Evolutionary conservation across 768 basidiomycete species (phyloP).

Genomic region (Mycena indigotica): DNA sequence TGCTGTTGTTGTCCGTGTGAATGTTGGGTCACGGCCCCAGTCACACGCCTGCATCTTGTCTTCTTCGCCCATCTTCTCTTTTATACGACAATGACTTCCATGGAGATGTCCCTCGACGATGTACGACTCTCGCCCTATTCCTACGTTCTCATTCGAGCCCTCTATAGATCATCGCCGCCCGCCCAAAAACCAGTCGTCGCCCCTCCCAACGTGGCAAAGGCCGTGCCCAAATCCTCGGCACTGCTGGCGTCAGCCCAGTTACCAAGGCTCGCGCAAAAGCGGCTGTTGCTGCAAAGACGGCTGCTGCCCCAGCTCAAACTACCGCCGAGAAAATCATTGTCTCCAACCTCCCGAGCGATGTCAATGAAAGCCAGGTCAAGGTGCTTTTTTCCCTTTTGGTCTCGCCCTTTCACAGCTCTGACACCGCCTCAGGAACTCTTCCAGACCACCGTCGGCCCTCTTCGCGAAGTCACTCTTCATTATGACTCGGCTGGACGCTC

Average conservation of each 20-base stretch:
- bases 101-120: slow-evolving; percentile 87
- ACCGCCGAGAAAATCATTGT: slow-evolving; percentile 91
- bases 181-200: slow-evolving; percentile 54
- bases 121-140: slow-evolving; percentile 43
- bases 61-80: slow-evolving; percentile 18
- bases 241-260: slow-evolving; percentile 45
- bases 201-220: slow-evolving; percentile 47
- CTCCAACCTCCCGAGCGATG: slow-evolving; percentile 89
- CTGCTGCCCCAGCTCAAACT: slow-evolving; percentile 43
- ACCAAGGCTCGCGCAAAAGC: slow-evolving; percentile 56
- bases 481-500: slow-evolving; percentile 86
- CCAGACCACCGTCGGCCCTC: slow-evolving; percentile 83
- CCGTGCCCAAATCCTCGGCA: slow-evolving; percentile 66
- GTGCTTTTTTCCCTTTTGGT: slow-evolving; percentile 45
- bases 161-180: slow-evolving; percentile 67
- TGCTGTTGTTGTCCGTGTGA: slow-evolving; percentile 43
- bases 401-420: background rate
- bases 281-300: slow-evolving; percentile 41
- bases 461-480: slow-evolving; percentile 80
- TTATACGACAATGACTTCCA: slow-evolving; percentile 31
- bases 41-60: background rate
- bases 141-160: slow-evolving; percentile 26
- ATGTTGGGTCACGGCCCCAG: slow-evolving; percentile 38
- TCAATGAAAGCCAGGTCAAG: slow-evolving; percentile 92
- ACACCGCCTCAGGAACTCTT: slow-evolving; percentile 78